Percentiles rank a stretch among this genome's conserved stretches.
These are phyloP conservation scores for Pyronema omphalodes DNA, from an alignment of 495 filamentous ascomycete genomes.

Conservation along the genomic window DNA sequence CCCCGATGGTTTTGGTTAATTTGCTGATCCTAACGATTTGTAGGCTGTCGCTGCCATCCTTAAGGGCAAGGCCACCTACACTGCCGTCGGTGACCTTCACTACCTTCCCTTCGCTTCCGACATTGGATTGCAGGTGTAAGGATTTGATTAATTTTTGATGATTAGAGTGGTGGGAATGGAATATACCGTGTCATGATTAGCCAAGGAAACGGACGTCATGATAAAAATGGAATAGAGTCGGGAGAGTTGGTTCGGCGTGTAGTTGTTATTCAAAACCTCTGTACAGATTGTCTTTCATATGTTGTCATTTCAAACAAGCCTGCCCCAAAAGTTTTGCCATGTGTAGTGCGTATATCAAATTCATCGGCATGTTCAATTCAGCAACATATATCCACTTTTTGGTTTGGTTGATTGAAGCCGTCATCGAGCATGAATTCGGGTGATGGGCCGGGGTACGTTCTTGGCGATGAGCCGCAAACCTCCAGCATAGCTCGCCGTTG, in stretches of 20 bases:
- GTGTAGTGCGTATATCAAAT: no score
- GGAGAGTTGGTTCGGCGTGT: slow-evolving; percentile 1
- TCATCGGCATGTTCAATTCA: no score
- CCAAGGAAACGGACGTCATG: neutral
- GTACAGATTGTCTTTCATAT: neutral
- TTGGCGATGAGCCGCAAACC: no score
- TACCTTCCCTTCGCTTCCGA: slow-evolving; percentile 84
- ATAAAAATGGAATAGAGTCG: slow-evolving; percentile 3
- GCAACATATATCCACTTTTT: no score
- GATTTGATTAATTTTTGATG: neutral
- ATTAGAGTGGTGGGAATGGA: slow-evolving; percentile 1
- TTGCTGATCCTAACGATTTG: slow-evolving; percentile 13
- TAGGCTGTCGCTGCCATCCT: slow-evolving; percentile 73
- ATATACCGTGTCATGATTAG: slow-evolving; percentile 1
- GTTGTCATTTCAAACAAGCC: no score
- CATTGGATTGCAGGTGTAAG: slow-evolving; percentile 78
- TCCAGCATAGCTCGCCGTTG: no score
- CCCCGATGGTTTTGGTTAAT: neutral
- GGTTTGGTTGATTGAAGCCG: no score
- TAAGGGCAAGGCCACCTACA: slow-evolving; percentile 71
- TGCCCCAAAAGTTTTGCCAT: no score
- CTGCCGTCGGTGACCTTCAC: slow-evolving; percentile 72
- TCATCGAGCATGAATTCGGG: neutral
- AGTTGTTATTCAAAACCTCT: neutral
- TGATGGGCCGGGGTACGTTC: neutral